Conservation (phyloP, 305 asterid species). For the Fraxinus paxiana region DNA sequence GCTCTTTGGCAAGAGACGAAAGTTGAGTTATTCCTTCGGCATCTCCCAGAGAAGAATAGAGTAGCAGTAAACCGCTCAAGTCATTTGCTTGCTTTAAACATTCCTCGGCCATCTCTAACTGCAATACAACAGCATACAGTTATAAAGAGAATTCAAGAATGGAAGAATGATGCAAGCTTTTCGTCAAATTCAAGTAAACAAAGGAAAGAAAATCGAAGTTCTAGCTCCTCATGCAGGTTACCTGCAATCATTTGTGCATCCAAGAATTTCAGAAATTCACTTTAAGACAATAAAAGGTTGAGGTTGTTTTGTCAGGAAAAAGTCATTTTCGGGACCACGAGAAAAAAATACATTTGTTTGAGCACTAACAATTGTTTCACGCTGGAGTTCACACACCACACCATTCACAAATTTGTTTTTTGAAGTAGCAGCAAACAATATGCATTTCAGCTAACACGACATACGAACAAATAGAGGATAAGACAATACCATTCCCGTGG, state of each 20-base stretch:
- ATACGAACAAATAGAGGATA: not conserved
- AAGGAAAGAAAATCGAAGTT: not conserved
- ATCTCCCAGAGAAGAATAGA: conserved; percentile 79
- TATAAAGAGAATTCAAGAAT: conserved; percentile 1
- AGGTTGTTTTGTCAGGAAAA: not conserved
- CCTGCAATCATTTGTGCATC: not conserved
- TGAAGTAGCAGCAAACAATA: not conserved
- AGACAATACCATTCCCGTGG: conserved; percentile 78
- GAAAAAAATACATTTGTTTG: not conserved
- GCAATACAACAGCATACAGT: conserved; percentile 27
- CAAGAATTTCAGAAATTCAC: not conserved
- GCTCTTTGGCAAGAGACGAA: conserved; percentile 65
- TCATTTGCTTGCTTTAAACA: conserved; percentile 86
- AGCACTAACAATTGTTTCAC: not conserved
- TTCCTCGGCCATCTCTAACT: conserved; percentile 89
- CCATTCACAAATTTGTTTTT: not conserved
- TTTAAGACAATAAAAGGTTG: not conserved
- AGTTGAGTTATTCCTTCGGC: conserved; percentile 69
- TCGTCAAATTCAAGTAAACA: not conserved
- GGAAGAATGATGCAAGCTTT: conserved; percentile 1
- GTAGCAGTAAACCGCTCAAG: conserved; percentile 76
- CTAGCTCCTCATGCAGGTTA: not conserved
- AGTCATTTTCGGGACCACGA: not conserved
- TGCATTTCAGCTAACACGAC: not conserved
- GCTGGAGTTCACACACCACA: not conserved